Evolutionary conservation across 2,329 filamentous ascomycete genomes (phyloP).

Genomic region (Talaromyces albobiverticillius): DNA sequence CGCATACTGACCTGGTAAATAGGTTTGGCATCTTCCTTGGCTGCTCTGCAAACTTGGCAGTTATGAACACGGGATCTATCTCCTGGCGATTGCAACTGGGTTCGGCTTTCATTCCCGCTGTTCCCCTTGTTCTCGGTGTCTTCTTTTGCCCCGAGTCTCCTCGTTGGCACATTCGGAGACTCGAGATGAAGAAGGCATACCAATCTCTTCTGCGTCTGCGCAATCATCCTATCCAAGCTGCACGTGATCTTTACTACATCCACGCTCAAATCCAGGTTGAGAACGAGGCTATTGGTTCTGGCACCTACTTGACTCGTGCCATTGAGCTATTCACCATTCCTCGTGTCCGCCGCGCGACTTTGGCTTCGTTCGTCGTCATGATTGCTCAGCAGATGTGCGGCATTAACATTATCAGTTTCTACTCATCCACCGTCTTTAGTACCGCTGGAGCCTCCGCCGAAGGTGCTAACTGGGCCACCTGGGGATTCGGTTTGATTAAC

Average conservation of each 20-base stretch:
- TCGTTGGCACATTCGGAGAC: constrained; percentile 64
- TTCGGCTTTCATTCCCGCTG: constrained; percentile 63
- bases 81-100: constrained; percentile 64
- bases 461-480: constrained; percentile 60
- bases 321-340: constrained; percentile 50
- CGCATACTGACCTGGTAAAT: too few species aligned
- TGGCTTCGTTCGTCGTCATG: constrained; percentile 78
- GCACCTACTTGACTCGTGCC: constrained; percentile 62
- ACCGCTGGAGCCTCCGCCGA: constrained; percentile 56
- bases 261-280: constrained; percentile 52
- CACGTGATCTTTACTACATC: constrained; percentile 62
- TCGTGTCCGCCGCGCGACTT: constrained; percentile 58
- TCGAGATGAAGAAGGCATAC: constrained; percentile 60
- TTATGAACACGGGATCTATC: constrained; percentile 57
- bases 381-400: constrained; percentile 70
- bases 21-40: constrained; percentile 64
- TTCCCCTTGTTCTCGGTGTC: constrained; percentile 58
- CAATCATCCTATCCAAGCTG: constrained; percentile 59
- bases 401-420: constrained; percentile 74
- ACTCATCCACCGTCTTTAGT: constrained; percentile 59
- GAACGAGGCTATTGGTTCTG: constrained; percentile 38
- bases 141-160: constrained; percentile 65
- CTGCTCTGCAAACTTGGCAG: constrained; percentile 62
- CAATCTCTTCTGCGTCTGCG: constrained; percentile 56
- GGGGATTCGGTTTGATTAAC: constrained; percentile 64